Conservation (phyloP, 352 stramenopile species). For the Phytopythium mirpurense region DNA sequence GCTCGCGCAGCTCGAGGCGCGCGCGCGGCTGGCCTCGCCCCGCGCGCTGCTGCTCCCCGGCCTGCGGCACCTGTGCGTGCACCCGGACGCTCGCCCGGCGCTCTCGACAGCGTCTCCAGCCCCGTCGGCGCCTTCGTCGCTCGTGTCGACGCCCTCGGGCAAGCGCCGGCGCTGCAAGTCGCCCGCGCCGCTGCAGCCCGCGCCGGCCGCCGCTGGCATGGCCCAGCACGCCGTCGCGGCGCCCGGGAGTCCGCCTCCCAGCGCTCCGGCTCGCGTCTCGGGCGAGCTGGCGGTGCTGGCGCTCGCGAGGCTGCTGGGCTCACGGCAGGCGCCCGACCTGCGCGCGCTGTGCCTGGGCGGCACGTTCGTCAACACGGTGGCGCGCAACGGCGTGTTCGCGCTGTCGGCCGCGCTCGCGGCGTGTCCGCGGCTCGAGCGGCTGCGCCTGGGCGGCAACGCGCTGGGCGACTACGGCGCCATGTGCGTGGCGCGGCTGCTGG, state of each 20-base stretch:
- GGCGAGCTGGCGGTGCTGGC: slow-evolving; percentile 14
- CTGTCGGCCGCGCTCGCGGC: slow-evolving; percentile 12
- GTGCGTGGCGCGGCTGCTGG: slow-evolving; percentile 9
- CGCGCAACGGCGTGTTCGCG: slow-evolving; percentile 13
- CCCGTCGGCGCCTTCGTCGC: background rate
- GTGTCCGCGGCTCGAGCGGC: slow-evolving; percentile 11
- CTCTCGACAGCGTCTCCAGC: background rate
- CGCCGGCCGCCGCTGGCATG: background rate
- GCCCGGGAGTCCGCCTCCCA: background rate
- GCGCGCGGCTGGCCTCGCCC: background rate
- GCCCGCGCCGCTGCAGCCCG: background rate
- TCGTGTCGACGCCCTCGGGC: background rate
- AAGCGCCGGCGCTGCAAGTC: slow-evolving; percentile 5
- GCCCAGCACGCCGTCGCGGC: no score
- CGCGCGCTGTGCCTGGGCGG: slow-evolving; percentile 13
- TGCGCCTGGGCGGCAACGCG: slow-evolving; percentile 20
- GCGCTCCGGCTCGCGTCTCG: background rate
- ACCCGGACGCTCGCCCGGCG: background rate
- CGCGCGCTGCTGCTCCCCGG: slow-evolving; percentile 7
- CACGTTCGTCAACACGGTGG: slow-evolving; percentile 18
- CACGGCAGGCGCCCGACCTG: slow-evolving; percentile 7
- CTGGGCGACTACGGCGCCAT: slow-evolving; percentile 23
- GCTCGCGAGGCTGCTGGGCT: slow-evolving; percentile 8
- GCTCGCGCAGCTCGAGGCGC: slow-evolving; percentile 3
- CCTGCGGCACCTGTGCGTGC: slow-evolving; percentile 14